Evolutionary conservation across 495 filamentous ascomycete species (phyloP).

Genomic region (Pseudevernia furfuracea): DNA sequence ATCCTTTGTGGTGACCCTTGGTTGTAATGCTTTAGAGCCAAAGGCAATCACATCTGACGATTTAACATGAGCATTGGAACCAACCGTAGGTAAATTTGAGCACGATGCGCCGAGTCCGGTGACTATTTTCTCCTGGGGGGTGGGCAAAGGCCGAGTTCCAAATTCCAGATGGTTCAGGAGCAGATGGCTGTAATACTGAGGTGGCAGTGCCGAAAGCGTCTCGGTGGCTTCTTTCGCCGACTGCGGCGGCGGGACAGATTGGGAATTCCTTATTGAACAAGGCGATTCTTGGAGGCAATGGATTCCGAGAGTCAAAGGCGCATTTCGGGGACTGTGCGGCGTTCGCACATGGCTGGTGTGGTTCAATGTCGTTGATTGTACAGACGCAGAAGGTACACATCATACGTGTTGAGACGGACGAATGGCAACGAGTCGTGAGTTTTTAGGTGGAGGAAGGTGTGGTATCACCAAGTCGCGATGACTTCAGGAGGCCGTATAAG

Average conservation of each 20-base stretch:
- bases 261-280: neutral
- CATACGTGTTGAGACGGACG: neutral
- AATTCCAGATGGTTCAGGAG: no score
- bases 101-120: no score
- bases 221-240: no score
- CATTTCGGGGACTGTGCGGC: neutral
- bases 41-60: neutral
- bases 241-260: neutral
- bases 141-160: no score
- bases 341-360: neutral
- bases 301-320: neutral
- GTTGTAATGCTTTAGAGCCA: neutral
- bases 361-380: neutral
- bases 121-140: no score
- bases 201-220: no score
- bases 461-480: neutral
- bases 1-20: neutral
- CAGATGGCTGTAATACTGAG: no score
- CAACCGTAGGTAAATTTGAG: no score
- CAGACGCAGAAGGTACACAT: neutral
- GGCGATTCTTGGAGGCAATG: neutral
- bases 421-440: neutral
- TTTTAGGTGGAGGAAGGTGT: neutral
- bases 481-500: no score
- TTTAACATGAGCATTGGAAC: neutral